Conservation (phyloP, 495 filamentous ascomycete genomes). For the Friedmanniomyces endolithicus region DNA sequence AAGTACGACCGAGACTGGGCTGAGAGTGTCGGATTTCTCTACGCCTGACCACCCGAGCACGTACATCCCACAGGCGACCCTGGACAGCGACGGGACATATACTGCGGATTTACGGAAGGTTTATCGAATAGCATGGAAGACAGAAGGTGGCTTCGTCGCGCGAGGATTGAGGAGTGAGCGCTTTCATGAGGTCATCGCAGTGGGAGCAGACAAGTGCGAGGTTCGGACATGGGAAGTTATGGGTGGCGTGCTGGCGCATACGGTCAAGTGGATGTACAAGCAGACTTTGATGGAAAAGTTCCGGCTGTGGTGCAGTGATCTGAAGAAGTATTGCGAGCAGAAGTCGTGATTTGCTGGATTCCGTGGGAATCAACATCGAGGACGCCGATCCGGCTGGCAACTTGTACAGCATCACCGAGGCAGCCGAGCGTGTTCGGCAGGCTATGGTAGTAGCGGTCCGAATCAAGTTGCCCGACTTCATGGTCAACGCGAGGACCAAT, state of each 20-base stretch:
- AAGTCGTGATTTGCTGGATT: too few relatives aligned
- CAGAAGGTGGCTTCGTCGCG: constrained; percentile 4
- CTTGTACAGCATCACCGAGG: too few relatives aligned
- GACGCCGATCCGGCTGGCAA: too few relatives aligned
- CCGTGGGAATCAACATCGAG: too few relatives aligned
- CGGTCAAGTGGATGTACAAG: constrained; percentile 19
- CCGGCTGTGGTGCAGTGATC: constrained; percentile 13
- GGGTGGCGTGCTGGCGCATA: constrained; percentile 13
- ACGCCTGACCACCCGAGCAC: constrained; percentile 1
- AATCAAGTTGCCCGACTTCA: too few relatives aligned
- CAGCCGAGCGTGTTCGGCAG: too few relatives aligned
- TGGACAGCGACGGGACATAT: constrained; percentile 4
- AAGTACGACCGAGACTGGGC: background rate
- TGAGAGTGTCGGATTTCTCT: constrained; percentile 7
- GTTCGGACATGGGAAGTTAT: constrained; percentile 19
- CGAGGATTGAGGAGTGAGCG: constrained; percentile 11
- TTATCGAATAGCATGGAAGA: constrained; percentile 10
- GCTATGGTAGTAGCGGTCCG: too few relatives aligned
- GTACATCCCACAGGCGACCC: constrained; percentile 1
- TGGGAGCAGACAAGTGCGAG: constrained; percentile 15
- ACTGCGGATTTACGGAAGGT: constrained; percentile 1
- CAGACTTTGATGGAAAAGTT: constrained; percentile 20
- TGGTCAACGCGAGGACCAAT: too few relatives aligned
- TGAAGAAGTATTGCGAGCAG: constrained; percentile 15
- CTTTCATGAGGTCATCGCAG: constrained; percentile 15